These are phyloP conservation scores for Tanacetum coccineum DNA, from an alignment of 129 eudicot species.

Conservation along the genomic window DNA sequence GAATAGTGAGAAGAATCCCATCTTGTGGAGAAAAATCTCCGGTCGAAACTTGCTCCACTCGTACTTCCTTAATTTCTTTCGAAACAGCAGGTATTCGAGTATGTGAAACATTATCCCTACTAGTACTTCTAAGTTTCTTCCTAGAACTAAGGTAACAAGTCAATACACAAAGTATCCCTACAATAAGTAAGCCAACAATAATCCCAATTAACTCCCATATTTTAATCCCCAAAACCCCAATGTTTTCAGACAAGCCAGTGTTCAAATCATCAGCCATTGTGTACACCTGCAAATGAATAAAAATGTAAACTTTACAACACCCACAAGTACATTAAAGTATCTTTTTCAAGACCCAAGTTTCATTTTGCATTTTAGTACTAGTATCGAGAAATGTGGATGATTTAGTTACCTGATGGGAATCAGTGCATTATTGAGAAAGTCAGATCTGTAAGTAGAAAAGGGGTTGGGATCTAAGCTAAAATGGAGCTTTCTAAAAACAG, in stretches of 20 bases:
- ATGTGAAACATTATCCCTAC: conserved; percentile 38
- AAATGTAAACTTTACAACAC: background rate
- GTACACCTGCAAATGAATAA: conserved; percentile 1
- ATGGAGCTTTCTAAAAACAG: conserved; percentile 46
- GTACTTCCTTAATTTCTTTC: conserved; percentile 85
- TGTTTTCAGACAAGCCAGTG: conserved; percentile 43
- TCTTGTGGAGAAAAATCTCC: conserved; percentile 59
- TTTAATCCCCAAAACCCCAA: conserved; percentile 54
- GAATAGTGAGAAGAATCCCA: conserved; percentile 70
- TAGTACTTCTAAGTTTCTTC: conserved; percentile 46
- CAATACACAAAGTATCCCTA: conserved; percentile 53
- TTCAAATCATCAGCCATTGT: conserved; percentile 68
- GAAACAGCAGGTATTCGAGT: conserved; percentile 79
- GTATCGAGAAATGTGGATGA: background rate
- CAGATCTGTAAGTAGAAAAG: conserved; percentile 19
- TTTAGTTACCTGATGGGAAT: background rate
- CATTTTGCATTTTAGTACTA: background rate
- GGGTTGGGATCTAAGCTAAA: conserved; percentile 51
- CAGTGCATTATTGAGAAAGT: conserved; percentile 27
- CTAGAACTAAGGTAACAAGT: conserved; percentile 67
- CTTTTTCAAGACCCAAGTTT: background rate
- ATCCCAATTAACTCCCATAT: conserved; percentile 90
- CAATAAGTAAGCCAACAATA: conserved; percentile 63
- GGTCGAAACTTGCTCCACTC: conserved; percentile 74
- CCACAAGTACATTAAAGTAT: background rate